Evolutionary conservation across 2,329 filamentous ascomycete species (phyloP).

Genomic region (Ophiostoma australiae): DNA sequence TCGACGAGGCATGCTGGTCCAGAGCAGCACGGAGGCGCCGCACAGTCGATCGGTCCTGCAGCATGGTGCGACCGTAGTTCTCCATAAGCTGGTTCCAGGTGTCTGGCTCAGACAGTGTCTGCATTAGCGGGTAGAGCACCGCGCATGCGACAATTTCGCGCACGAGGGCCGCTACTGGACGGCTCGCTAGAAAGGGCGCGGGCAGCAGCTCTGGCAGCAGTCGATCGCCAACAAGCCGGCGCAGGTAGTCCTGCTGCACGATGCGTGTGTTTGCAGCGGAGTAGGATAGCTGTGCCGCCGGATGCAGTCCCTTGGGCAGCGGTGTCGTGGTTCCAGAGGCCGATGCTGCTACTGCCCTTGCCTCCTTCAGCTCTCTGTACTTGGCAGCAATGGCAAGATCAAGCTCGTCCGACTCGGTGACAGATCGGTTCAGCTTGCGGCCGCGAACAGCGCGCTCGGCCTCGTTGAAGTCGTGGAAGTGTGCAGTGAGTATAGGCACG

Average conservation of each 20-base stretch:
- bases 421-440: conserved; percentile 76
- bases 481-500: conserved; percentile 80
- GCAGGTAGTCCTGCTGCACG: conserved; percentile 82
- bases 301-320: conserved; percentile 59
- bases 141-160: conserved; percentile 90
- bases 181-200: conserved; percentile 67
- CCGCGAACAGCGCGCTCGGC: conserved; percentile 84
- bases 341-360: neutral
- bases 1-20: conserved; percentile 82
- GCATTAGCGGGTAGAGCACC: conserved; percentile 77
- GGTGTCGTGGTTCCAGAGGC: neutral
- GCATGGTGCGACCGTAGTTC: conserved; percentile 74
- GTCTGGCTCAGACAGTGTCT: conserved; percentile 81
- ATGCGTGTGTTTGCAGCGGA: conserved; percentile 66
- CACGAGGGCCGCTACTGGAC: conserved; percentile 73
- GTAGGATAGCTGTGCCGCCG: conserved; percentile 75
- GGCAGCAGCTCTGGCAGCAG: conserved; percentile 74
- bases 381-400: conserved; percentile 94
- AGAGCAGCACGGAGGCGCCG: conserved; percentile 84
- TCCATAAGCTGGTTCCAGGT: conserved; percentile 98
- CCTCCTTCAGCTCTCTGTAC: conserved; percentile 58
- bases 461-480: conserved; percentile 85
- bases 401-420: conserved; percentile 94
- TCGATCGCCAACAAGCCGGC: conserved; percentile 60
- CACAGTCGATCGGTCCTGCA: conserved; percentile 94